Percentiles rank a stretch among this genome's conserved stretches.
Conservation (phyloP, 768 basidiomycete species). For the Mycena albidolilacea region DNA sequence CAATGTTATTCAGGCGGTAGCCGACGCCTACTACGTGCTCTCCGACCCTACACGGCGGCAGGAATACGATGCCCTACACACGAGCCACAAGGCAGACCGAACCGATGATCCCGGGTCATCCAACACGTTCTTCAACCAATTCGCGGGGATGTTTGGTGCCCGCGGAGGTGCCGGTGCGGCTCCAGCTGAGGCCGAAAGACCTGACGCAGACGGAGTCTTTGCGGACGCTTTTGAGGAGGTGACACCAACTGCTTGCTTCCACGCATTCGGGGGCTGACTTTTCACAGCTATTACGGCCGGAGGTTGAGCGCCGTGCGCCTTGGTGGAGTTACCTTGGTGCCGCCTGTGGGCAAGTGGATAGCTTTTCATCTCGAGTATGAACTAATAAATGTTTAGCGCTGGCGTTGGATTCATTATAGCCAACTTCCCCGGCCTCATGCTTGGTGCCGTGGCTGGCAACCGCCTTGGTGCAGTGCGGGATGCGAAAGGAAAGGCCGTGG, state of each 20-base stretch:
- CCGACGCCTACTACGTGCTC: slow-evolving; percentile 95
- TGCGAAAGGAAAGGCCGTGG: slow-evolving; percentile 95
- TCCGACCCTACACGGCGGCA: slow-evolving; percentile 80
- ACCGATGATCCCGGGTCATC: slow-evolving; percentile 78
- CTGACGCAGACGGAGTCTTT: slow-evolving; percentile 87
- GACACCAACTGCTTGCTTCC: slow-evolving; percentile 37
- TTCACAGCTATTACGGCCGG: slow-evolving; percentile 80
- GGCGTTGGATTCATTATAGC: slow-evolving; percentile 76
- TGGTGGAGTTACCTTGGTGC: slow-evolving; percentile 66
- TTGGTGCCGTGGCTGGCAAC: slow-evolving; percentile 91
- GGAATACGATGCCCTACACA: slow-evolving; percentile 81
- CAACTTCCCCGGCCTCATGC: slow-evolving; percentile 88
- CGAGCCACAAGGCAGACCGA: slow-evolving; percentile 66
- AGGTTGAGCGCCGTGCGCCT: slow-evolving; percentile 78
- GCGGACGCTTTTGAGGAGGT: slow-evolving; percentile 95
- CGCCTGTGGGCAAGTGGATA: slow-evolving; percentile 63
- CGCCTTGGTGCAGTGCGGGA: slow-evolving; percentile 93
- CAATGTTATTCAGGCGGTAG: slow-evolving; percentile 72
- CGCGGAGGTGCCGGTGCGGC: slow-evolving; percentile 44
- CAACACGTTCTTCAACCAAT: slow-evolving; percentile 82
- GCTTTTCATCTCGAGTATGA: slow-evolving; percentile 35
- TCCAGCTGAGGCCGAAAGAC: slow-evolving; percentile 57
- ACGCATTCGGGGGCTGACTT: not conserved
- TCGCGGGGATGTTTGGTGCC: slow-evolving; percentile 78
- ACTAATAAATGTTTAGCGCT: slow-evolving; percentile 65